Percentiles rank a stretch among this genome's conserved stretches.
phyloP scores from a whole-genome alignment of 305 asterid genomes.

The Rubia tinctorum region DNA sequence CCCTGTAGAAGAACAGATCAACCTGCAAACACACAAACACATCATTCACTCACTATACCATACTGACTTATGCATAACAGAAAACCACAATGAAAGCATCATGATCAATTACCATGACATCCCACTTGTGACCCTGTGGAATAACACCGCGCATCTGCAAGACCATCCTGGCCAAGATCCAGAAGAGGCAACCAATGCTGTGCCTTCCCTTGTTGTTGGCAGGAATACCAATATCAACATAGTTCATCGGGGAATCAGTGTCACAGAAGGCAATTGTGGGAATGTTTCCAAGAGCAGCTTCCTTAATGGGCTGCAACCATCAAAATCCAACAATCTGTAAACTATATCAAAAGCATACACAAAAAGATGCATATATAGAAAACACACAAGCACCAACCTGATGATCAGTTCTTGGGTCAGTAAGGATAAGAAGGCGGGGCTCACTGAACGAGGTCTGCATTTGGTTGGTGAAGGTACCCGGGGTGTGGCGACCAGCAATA shows the following conservation, averaged over 20 bases:
- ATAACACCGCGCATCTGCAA: constrained; percentile 49
- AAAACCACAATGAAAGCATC: not conserved
- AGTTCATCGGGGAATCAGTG: constrained; percentile 48
- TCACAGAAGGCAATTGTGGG: constrained; percentile 58
- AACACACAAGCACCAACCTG: constrained; percentile 25
- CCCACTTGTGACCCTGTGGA: constrained; percentile 48
- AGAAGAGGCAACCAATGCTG: constrained; percentile 51
- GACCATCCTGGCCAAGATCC: constrained; percentile 53
- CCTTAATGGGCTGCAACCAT: constrained; percentile 43
- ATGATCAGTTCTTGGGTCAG: constrained; percentile 52
- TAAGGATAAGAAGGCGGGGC: constrained; percentile 47
- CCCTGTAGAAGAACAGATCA: constrained; percentile 50
- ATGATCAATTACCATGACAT: constrained; percentile 35
- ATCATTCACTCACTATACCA: not conserved
- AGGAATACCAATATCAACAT: constrained; percentile 56
- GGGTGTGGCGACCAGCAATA: constrained; percentile 56
- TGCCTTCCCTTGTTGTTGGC: constrained; percentile 53
- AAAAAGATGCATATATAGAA: too few relatives aligned
- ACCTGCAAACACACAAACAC: constrained; percentile 16
- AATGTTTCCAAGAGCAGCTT: constrained; percentile 41
- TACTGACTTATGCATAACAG: not conserved
- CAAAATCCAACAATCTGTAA: not conserved
- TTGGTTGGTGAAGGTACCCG: constrained; percentile 53
- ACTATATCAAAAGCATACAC: not conserved
- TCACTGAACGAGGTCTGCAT: constrained; percentile 48